Conservation (phyloP, 2,329 filamentous ascomycete genomes). For the Chalaropsis ovoidea region DNA sequence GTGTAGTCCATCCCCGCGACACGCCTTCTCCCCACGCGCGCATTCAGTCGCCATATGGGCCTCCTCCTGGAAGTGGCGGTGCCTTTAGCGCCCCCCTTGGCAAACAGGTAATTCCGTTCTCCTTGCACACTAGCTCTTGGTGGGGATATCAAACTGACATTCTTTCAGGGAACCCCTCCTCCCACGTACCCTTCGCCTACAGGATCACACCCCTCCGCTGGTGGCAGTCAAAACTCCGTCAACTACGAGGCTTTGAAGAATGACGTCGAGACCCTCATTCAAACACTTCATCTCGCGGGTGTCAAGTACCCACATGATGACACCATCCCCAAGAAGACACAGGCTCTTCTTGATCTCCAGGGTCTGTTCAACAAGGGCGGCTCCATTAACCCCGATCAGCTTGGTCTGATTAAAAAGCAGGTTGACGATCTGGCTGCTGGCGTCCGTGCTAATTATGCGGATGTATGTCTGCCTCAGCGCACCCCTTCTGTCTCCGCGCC, state of each 20-base stretch:
- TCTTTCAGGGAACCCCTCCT: conserved; percentile 12
- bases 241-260: conserved; percentile 66
- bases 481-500: conserved; percentile 31
- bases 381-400: conserved; percentile 67
- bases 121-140: background rate
- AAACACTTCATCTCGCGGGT: conserved; percentile 61
- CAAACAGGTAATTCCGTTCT: conserved; percentile 19
- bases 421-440: conserved; percentile 65
- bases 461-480: conserved; percentile 30
- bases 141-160: background rate
- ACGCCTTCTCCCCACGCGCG: conserved; percentile 35
- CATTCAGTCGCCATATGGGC: conserved; percentile 10
- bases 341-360: conserved; percentile 78
- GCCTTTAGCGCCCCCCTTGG: conserved; percentile 12
- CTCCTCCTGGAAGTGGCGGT: conserved; percentile 9
- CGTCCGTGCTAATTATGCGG: conserved; percentile 42
- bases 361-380: conserved; percentile 61
- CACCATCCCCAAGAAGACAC: conserved; percentile 66
- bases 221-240: conserved; percentile 31
- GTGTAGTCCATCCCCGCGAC: conserved; percentile 53
- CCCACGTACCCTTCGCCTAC: background rate
- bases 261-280: conserved; percentile 72
- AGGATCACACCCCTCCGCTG: conserved; percentile 8
- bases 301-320: conserved; percentile 65
- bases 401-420: conserved; percentile 75